Evolutionary conservation across 768 basidiomycete genomes (phyloP).

Genomic region (Fomitopsis pulvina): DNA sequence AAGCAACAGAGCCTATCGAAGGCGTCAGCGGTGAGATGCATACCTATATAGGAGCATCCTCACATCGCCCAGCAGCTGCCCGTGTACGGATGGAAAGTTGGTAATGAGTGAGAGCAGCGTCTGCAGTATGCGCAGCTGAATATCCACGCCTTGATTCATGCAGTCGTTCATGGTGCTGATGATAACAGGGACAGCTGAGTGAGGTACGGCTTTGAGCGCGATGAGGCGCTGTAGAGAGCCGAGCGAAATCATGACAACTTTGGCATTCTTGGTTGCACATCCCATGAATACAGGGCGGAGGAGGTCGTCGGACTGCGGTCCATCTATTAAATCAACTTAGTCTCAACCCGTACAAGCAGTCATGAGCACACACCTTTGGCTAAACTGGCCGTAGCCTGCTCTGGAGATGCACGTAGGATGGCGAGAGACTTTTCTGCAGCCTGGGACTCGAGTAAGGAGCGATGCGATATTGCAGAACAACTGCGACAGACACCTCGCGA

Average conservation of each 20-base stretch:
- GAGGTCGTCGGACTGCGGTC: slow-evolving; percentile 73
- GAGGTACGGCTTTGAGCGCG: slow-evolving; percentile 76
- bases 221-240: slow-evolving; percentile 90
- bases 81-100: slow-evolving; percentile 79
- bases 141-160: slow-evolving; percentile 92
- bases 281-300: slow-evolving; percentile 90
- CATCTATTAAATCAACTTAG: slow-evolving; percentile 37
- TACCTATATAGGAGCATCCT: slow-evolving; percentile 22
- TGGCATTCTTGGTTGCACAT: slow-evolving; percentile 87
- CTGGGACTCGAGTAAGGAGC: slow-evolving; percentile 23
- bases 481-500: slow-evolving; percentile 60
- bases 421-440: slow-evolving; percentile 85
- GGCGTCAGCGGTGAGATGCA: not conserved
- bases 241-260: slow-evolving; percentile 89
- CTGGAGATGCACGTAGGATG: slow-evolving; percentile 75
- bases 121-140: slow-evolving; percentile 90
- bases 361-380: slow-evolving; percentile 53
- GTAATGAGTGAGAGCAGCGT: slow-evolving; percentile 88
- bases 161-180: slow-evolving; percentile 82
- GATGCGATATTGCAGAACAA: not conserved
- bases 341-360: not conserved
- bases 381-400: slow-evolving; percentile 64
- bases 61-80: slow-evolving; percentile 76
- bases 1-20: slow-evolving; percentile 71
- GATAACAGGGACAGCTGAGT: slow-evolving; percentile 71